These are phyloP conservation scores for Penicillium samsonianum DNA, from an alignment of 495 filamentous ascomycete genomes.

Conservation along the genomic window DNA sequence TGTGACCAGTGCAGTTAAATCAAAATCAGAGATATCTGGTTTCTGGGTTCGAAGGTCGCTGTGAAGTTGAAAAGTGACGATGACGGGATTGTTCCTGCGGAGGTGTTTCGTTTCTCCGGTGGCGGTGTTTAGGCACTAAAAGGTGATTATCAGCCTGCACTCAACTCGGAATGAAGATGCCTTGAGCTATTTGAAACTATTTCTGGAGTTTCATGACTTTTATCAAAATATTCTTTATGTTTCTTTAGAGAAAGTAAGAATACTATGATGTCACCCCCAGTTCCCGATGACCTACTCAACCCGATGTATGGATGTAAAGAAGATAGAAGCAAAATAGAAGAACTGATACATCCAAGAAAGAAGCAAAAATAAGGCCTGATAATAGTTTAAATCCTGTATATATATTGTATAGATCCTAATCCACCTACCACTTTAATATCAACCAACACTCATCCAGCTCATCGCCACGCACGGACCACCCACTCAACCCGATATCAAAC, in stretches of 20 bases:
- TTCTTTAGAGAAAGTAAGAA: neutral
- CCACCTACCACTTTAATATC: neutral
- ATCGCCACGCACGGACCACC: slow-evolving; percentile 28
- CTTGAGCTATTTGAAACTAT: neutral
- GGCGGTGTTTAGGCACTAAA: slow-evolving; percentile 6
- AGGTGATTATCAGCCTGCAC: neutral
- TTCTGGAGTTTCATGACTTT: neutral
- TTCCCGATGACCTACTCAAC: neutral
- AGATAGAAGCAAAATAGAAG: neutral
- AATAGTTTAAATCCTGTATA: neutral
- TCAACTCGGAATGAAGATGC: neutral
- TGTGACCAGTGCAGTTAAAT: slow-evolving; percentile 1
- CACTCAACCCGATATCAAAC: slow-evolving; percentile 17
- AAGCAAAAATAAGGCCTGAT: neutral
- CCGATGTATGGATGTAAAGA: neutral
- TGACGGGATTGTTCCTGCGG: slow-evolving; percentile 20
- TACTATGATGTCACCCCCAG: slow-evolving; percentile 10
- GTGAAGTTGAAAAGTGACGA: slow-evolving; percentile 18
- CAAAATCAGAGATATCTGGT: neutral
- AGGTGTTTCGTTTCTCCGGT: slow-evolving; percentile 34
- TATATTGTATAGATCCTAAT: neutral
- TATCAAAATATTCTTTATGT: neutral
- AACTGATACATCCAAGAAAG: neutral
- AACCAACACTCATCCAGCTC: neutral
- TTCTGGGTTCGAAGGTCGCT: neutral